phyloP scores from a whole-genome alignment of 202 grass and related monocot genomes.

The Miscanthus sacchariflorus region DNA sequence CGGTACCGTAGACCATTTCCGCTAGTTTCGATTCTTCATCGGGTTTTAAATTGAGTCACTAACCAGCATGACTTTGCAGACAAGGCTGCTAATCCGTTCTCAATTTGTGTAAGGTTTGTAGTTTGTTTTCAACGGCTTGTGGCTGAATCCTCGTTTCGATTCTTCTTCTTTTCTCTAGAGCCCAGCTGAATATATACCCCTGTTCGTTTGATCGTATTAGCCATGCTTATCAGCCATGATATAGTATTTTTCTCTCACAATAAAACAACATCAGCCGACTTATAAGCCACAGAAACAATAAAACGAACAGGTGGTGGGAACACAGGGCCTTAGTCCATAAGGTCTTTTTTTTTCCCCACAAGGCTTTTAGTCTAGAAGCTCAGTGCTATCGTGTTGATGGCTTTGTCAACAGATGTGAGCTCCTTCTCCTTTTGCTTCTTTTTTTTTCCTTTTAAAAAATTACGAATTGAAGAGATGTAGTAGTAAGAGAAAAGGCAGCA shows the following conservation, averaged over 20 bases:
- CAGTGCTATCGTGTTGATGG: background rate
- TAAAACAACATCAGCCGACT: no score
- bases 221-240: no score
- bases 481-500: no score
- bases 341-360: background rate
- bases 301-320: background rate
- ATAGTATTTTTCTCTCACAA: no score
- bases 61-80: background rate
- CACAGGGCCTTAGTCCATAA: background rate
- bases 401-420: background rate
- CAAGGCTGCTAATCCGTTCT: background rate
- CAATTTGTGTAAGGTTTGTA: background rate
- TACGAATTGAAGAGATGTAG: no score
- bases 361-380: background rate
- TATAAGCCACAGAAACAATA: no score
- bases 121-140: background rate
- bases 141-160: background rate
- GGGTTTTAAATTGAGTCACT: background rate
- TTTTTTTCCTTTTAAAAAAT: no score
- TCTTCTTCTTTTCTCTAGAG: background rate
- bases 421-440: background rate
- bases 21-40: background rate
- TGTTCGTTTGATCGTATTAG: no score
- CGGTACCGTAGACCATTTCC: background rate
- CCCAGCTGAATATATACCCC: background rate